Evolutionary conservation across 164 flowering plant genomes (phyloP).

Genomic region (Tinospora cordifolia): DNA sequence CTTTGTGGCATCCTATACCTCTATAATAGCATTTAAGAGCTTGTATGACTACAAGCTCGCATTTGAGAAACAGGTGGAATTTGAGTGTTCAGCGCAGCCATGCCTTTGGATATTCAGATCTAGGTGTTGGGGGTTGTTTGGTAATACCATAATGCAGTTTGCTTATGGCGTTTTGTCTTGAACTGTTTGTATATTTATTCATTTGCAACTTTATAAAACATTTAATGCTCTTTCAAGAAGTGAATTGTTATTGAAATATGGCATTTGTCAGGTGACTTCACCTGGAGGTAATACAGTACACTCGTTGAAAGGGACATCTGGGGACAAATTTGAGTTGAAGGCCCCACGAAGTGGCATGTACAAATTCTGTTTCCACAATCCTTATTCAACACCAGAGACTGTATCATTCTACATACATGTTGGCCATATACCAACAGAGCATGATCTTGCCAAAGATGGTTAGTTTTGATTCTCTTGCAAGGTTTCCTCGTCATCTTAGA

Average conservation of each 20-base stretch:
- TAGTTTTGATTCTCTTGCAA: slow-evolving; percentile 18
- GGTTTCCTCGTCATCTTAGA: neutral
- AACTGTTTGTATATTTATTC: too few species aligned
- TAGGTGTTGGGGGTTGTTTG: neutral
- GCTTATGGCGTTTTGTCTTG: too few species aligned
- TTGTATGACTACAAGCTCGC: neutral
- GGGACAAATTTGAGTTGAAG: slow-evolving; percentile 83
- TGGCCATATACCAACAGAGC: slow-evolving; percentile 91
- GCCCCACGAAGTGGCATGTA: slow-evolving; percentile 95
- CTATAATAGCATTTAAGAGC: neutral
- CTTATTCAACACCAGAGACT: slow-evolving; percentile 78
- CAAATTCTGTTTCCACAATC: slow-evolving; percentile 90
- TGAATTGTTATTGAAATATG: neutral
- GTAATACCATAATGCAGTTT: neutral
- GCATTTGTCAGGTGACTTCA: slow-evolving; percentile 59
- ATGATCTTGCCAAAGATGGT: slow-evolving; percentile 98
- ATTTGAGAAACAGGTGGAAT: neutral
- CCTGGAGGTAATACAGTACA: slow-evolving; percentile 68
- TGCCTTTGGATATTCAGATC: too few species aligned
- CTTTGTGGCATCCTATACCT: neutral
- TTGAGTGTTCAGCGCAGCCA: neutral
- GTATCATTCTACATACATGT: slow-evolving; percentile 91
- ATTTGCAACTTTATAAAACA: too few species aligned
- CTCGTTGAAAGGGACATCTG: slow-evolving; percentile 73
- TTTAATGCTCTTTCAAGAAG: neutral